Evolutionary conservation across 2,329 filamentous ascomycete genomes (phyloP).

Genomic region (Trichothecium roseum): DNA sequence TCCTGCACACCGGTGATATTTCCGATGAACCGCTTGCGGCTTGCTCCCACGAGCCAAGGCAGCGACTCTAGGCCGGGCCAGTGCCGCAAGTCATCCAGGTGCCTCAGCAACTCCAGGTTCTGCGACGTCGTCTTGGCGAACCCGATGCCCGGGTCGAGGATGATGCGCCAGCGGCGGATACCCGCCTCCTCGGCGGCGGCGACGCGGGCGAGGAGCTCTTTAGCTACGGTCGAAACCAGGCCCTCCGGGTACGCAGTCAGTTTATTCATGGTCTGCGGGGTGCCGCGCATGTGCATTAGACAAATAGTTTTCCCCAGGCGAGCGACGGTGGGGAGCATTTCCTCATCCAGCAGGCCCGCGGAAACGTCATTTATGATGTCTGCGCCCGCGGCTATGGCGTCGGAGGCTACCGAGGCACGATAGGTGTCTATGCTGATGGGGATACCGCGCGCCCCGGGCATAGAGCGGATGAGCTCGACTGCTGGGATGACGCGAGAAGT

Average conservation of each 20-base stretch:
- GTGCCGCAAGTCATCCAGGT: constrained; percentile 51
- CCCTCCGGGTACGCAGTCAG: constrained; percentile 60
- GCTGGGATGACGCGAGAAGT: constrained; percentile 66
- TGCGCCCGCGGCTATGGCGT: constrained; percentile 67
- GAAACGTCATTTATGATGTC: constrained; percentile 95
- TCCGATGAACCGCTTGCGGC: constrained; percentile 84
- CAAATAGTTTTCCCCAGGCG: constrained; percentile 66
- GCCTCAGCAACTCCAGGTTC: constrained; percentile 69
- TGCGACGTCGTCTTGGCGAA: constrained; percentile 80
- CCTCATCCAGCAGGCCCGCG: constrained; percentile 64
- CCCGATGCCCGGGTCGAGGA: constrained; percentile 87
- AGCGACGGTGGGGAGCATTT: constrained; percentile 76
- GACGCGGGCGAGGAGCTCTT: constrained; percentile 62
- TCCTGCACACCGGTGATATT: constrained; percentile 65
- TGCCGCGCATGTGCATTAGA: constrained; percentile 92
- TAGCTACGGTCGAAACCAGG: constrained; percentile 52
- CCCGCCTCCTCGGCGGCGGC: constrained; percentile 68
- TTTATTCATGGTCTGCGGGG: constrained; percentile 68
- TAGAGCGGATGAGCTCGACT: constrained; percentile 60
- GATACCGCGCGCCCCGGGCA: constrained; percentile 51
- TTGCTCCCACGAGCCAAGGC: constrained; percentile 84
- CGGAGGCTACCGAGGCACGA: constrained; percentile 69
- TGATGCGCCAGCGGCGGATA: constrained; percentile 83
- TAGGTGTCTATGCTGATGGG: constrained; percentile 90
- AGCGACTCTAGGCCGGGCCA: constrained; percentile 57